Evolutionary conservation across 1,139 yeast species (phyloP), one percentile per base, ranked within the genome.

Genomic region (Kodamaea ohmeri): DNA sequence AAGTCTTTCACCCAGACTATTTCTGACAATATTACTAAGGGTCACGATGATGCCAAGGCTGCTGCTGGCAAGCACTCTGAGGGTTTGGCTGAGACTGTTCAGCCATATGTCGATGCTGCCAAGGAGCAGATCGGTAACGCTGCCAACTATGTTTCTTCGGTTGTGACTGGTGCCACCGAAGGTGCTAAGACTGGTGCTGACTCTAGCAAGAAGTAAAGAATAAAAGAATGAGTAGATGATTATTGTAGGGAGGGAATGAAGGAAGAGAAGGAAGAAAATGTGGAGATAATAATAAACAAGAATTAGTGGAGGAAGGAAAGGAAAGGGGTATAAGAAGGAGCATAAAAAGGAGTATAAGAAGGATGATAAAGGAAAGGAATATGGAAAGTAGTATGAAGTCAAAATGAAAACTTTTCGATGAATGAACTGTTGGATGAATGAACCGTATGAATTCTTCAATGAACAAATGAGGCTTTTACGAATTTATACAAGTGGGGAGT

Each of bases 1-100:
- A 88, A 88, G 75, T 80, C 90, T 15, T 64, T 73, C 48, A 54
- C 75, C 39, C 96, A 88, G 71, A 65, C 78, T 44, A 65, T 78
- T 28, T 73, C 80, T 50, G 96, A 88, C 66, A 43, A 40, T 21
- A 42, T 39, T 21, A 40, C 48, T 38, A 32, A 43, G 36, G 83
- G 83, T 37, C 70, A 66, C 47, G 79, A 75, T 39, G 75, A 73
- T 40, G 56, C 64, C 29, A 60, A 56, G 38, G 39, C 42, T 19
- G 53, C 56, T 15, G 58, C 56, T 25, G 40, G 53, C 18, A 52
- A 54, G 33, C 35, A 58, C 45, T 51, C 63, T 29, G 70, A 67
- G 46, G 49, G 76, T 17, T 60, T 72, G 34, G 58, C 69, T 41
- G 84, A 80, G 42, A 71, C 82, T 41, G 87, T 84, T 42, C 57